Evolutionary conservation across 805 yeast species (phyloP), one percentile per base, ranked within the genome.

Genomic region (Saccharomyces eubayanus): DNA sequence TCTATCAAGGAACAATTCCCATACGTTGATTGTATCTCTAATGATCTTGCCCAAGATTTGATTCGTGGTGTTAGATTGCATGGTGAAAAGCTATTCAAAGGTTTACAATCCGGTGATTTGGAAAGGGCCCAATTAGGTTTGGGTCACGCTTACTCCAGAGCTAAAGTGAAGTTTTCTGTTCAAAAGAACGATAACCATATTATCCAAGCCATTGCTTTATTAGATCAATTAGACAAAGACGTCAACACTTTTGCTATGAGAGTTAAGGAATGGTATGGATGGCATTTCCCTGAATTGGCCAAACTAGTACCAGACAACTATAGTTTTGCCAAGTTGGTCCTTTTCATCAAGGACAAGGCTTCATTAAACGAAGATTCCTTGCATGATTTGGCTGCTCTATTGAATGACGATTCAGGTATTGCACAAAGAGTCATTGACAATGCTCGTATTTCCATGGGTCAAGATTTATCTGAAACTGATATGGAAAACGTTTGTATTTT

Each of bases 161-260:
- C 97, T 64, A 94, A 94, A 78, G 99, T 94, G 71, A 94, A 94
- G 92, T 94, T 94, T 73, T 87, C 95, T 51, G 98, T 95, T 54
- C 97, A 91, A 76, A 94, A 94, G 81, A 94, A 94, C 74, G 99
- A 94, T 75, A 94, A 94, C 81, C 99, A 94, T 75, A 94, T 94
- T 71, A 94, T 94, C 71, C 99, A 94, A 79, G 97, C 99, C 51
- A 94, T 94, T 77, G 97, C 99, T 50, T 79, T 92, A 63, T 82
- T 94, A 67, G 99, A 95, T 71, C 97, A 94, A 76, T 84, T 94
- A 67, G 99, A 94, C 77, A 95, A 95, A 77, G 99, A 94, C 72
- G 87, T 94, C 74, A 94, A 94, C 79, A 91, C 97, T 56, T 94
- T 88, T 72, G 85, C 97, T 55, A 90, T 90, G 97, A 84, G 97